phyloP scores from a whole-genome alignment of 306 rosid genomes.

The Corylus avellana region DNA sequence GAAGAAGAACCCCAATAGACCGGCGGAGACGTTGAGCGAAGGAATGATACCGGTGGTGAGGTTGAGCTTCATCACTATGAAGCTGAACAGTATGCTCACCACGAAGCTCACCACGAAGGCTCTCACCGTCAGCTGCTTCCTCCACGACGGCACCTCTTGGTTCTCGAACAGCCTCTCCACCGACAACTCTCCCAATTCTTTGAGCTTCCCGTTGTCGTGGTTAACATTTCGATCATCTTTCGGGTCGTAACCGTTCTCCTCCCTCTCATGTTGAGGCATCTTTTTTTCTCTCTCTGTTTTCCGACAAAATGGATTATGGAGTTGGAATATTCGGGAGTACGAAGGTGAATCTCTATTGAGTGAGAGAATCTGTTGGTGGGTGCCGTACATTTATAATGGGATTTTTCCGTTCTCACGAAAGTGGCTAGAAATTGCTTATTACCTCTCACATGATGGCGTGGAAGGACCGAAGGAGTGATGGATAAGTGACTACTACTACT shows the following conservation, averaged over 20 bases:
- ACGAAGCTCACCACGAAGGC: slow-evolving; percentile 53
- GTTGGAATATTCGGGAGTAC: too few relatives aligned
- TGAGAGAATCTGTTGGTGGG: too few relatives aligned
- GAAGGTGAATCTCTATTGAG: too few relatives aligned
- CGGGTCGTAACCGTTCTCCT: slow-evolving; percentile 21
- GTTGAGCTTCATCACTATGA: slow-evolving; percentile 61
- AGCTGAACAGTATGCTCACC: slow-evolving; percentile 42
- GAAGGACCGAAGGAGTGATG: too few relatives aligned
- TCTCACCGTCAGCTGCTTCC: slow-evolving; percentile 45
- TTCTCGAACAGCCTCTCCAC: slow-evolving; percentile 51
- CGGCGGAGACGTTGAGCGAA: slow-evolving; percentile 61
- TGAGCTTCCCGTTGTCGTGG: slow-evolving; percentile 3
- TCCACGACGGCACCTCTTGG: slow-evolving; percentile 52
- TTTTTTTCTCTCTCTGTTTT: background rate
- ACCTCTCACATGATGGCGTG: too few relatives aligned
- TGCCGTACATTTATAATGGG: too few relatives aligned
- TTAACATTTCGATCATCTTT: slow-evolving; percentile 11
- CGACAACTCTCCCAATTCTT: slow-evolving; percentile 37
- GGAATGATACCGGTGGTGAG: slow-evolving; percentile 63
- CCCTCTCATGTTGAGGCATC: slow-evolving; percentile 38
- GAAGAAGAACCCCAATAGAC: slow-evolving; percentile 54
- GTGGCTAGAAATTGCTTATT: too few relatives aligned
- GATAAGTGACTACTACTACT: too few relatives aligned
- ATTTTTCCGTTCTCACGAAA: too few relatives aligned
- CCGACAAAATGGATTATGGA: too few relatives aligned